A percentile compares a stretch with the other conserved stretches of the same genome.
phyloP scores from a whole-genome alignment of 1,284 basidiomycete species.

The Fistulinella cinereoalba region DNA sequence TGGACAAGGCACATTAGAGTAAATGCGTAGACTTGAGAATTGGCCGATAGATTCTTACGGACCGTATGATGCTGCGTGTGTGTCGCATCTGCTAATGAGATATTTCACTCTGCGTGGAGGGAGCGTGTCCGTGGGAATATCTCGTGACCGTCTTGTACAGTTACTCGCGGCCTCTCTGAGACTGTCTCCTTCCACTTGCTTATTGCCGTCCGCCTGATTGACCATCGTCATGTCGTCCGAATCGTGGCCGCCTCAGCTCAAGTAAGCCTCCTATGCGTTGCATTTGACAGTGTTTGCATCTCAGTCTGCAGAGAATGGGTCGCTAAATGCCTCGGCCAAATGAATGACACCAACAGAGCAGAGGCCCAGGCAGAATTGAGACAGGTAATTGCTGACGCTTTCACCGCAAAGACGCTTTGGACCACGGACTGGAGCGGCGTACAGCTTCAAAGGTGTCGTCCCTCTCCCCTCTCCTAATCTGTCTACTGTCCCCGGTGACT shows the following conservation, averaged over 20 bases:
- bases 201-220: slow-evolving; percentile 2
- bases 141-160: background rate
- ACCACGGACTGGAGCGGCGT: slow-evolving; percentile 84
- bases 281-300: slow-evolving; percentile 2
- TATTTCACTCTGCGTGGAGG: background rate
- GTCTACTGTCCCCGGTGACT: slow-evolving; percentile 23
- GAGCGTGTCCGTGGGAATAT: slow-evolving; percentile 23
- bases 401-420: slow-evolving; percentile 76
- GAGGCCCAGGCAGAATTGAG: slow-evolving; percentile 80
- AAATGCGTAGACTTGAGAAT: slow-evolving; percentile 7
- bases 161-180: slow-evolving; percentile 9
- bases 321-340: slow-evolving; percentile 76
- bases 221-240: slow-evolving; percentile 51
- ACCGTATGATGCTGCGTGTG: slow-evolving; percentile 17
- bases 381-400: slow-evolving; percentile 84
- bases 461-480: slow-evolving; percentile 2
- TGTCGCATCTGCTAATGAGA: slow-evolving; percentile 26
- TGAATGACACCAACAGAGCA: slow-evolving; percentile 70
- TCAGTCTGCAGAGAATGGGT: slow-evolving; percentile 70
- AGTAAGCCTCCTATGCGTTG: slow-evolving; percentile 37
- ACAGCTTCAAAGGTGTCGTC: slow-evolving; percentile 70
- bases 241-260: slow-evolving; percentile 62
- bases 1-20: slow-evolving; percentile 40
- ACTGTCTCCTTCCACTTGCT: background rate
- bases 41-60: slow-evolving; percentile 26